Evolutionary conservation across 2,329 filamentous ascomycete species (phyloP).

Genomic region (Verticillium albo-atrum): DNA sequence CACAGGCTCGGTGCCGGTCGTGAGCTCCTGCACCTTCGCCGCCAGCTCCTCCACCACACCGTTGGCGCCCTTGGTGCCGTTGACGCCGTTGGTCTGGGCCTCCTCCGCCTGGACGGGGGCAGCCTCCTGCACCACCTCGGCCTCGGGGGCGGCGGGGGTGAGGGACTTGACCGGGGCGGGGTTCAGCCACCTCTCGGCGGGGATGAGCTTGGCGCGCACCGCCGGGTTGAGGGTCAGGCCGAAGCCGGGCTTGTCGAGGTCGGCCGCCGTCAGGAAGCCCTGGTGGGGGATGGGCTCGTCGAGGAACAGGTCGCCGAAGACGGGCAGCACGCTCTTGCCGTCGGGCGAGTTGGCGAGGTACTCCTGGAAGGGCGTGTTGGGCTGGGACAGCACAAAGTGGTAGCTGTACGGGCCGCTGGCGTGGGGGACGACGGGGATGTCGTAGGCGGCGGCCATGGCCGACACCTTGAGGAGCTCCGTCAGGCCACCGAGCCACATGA

Average conservation of each 20-base stretch:
- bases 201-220: conserved; percentile 66
- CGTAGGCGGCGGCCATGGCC: conserved; percentile 86
- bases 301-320: conserved; percentile 86
- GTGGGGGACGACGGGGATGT: conserved; percentile 92
- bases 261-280: conserved; percentile 73
- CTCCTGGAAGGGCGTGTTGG: conserved; percentile 92
- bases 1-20: conserved; percentile 11
- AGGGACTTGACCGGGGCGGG: conserved; percentile 37
- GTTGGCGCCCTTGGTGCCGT: conserved; percentile 6
- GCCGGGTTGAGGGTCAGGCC: conserved; percentile 81
- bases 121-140: neutral
- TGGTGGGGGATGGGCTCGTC: conserved; percentile 86
- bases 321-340: conserved; percentile 82
- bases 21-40: conserved; percentile 28
- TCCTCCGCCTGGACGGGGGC: conserved; percentile 6
- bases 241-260: conserved; percentile 86
- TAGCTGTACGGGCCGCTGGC: conserved; percentile 93
- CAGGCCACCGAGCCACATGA: conserved; percentile 95
- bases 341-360: conserved; percentile 92
- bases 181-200: conserved; percentile 68
- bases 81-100: conserved; percentile 6
- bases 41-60: conserved; percentile 25
- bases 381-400: conserved; percentile 91
- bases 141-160: neutral
- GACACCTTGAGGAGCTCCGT: conserved; percentile 88